A percentile compares a stretch with the other conserved stretches of the same genome.
phyloP scores from a whole-genome alignment of 441 rosid species.

The Omphalea diandra region DNA sequence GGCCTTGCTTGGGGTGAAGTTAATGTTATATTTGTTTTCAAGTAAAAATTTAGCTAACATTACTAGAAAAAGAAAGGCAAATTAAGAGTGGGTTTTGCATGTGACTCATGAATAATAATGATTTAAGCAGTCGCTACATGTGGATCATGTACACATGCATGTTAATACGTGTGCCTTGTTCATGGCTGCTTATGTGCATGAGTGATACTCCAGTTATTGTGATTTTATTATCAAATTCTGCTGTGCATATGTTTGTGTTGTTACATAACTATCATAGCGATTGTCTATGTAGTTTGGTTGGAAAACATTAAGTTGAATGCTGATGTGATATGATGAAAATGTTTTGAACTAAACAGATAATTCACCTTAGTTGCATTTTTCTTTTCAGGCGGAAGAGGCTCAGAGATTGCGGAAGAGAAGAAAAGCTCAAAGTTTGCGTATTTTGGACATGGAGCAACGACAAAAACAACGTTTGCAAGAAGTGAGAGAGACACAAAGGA shows the following conservation, averaged over 20 bases:
- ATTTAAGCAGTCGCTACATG: too few species aligned
- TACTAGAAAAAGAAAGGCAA: too few species aligned
- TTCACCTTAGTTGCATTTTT: not conserved
- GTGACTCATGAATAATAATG: not conserved
- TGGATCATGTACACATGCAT: too few species aligned
- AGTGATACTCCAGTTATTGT: not conserved
- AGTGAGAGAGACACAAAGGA: conserved; percentile 84
- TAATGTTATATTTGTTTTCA: too few species aligned
- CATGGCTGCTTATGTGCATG: not conserved
- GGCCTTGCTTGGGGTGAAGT: too few species aligned
- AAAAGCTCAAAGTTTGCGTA: conserved; percentile 58
- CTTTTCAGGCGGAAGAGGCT: conserved; percentile 72
- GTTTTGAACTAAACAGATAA: not conserved
- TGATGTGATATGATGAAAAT: not conserved
- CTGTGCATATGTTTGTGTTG: not conserved
- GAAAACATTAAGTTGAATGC: not conserved
- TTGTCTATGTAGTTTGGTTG: not conserved
- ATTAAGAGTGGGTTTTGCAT: too few species aligned
- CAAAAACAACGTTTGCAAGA: conserved; percentile 82
- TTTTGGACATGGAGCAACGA: conserved; percentile 78
- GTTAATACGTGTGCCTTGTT: too few species aligned
- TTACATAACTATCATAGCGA: not conserved
- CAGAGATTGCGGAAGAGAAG: conserved; percentile 63
- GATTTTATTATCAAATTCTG: not conserved
- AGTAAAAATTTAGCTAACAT: too few species aligned